These are phyloP conservation scores for Candida sanyaensis DNA, from an alignment of 1,139 yeast genomes.

Conservation along the genomic window DNA sequence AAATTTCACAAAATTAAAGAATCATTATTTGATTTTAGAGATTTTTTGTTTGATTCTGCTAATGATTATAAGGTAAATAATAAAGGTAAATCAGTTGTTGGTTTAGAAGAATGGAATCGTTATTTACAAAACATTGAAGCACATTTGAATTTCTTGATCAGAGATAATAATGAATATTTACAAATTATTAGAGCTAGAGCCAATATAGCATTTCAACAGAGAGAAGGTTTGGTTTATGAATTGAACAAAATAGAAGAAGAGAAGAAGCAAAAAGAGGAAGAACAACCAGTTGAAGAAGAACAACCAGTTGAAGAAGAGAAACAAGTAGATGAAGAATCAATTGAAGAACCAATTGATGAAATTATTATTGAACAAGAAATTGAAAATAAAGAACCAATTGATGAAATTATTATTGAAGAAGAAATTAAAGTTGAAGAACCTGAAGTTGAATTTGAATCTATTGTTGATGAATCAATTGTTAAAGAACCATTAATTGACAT, in stretches of 20 bases:
- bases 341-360: background rate
- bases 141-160: conserved; percentile 59
- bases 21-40: conserved; percentile 55
- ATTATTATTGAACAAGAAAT: too few relatives aligned
- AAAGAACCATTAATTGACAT: background rate
- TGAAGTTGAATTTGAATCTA: background rate
- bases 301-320: too few relatives aligned
- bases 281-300: too few relatives aligned
- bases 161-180: conserved; percentile 73
- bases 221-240: conserved; percentile 46
- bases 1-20: conserved; percentile 61
- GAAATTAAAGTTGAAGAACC: too few relatives aligned
- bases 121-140: conserved; percentile 59
- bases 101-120: conserved; percentile 50
- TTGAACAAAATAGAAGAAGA: conserved; percentile 1
- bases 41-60: conserved; percentile 51
- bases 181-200: conserved; percentile 79
- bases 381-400: background rate
- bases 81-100: conserved; percentile 26
- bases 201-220: conserved; percentile 73
- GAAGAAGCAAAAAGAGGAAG: conserved; percentile 4
- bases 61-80: conserved; percentile 31
- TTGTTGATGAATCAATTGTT: conserved; percentile 4
- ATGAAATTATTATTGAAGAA: background rate
- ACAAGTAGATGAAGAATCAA: conserved; percentile 10